Percentiles rank a stretch among this genome's conserved stretches.
Conservation (phyloP, 441 rosid genomes). For the Syzygium syzygioides region DNA sequence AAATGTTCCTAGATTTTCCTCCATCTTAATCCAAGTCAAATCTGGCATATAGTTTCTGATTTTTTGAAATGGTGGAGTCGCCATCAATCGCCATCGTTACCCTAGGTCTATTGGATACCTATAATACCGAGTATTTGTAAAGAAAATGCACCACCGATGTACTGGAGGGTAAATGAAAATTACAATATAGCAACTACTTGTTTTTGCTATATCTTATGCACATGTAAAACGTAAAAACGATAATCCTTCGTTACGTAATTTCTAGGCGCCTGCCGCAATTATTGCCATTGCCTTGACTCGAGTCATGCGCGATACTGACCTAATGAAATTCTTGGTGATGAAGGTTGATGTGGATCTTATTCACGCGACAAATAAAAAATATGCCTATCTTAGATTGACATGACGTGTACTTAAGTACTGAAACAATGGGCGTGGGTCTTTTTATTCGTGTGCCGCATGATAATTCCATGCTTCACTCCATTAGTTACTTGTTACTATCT, state of each 20-base stretch:
- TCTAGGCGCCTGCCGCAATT: not conserved
- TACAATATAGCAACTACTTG: not conserved
- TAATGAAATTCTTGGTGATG: not conserved
- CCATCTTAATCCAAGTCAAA: not conserved
- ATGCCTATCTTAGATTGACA: not conserved
- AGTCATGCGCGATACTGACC: not conserved
- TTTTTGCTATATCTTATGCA: not conserved
- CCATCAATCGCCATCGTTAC: rapidly evolving
- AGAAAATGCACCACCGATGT: not conserved
- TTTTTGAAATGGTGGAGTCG: not conserved
- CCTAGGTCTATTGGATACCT: not conserved
- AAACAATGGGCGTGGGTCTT: not conserved
- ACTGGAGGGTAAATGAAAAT: not conserved
- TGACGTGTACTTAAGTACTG: not conserved
- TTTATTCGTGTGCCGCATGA: not conserved
- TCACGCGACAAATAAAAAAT: not conserved
- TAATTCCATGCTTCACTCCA: not conserved
- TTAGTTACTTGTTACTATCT: not conserved
- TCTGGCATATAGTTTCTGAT: not conserved
- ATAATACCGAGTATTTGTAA: not conserved
- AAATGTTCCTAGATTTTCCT: not conserved
- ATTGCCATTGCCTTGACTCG: not conserved
- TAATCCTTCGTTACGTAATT: not conserved
- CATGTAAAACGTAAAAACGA: not conserved
- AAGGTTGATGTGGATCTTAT: not conserved